Conservation (phyloP, 306 rosid species). For the Fragaria nilgerrensis region DNA sequence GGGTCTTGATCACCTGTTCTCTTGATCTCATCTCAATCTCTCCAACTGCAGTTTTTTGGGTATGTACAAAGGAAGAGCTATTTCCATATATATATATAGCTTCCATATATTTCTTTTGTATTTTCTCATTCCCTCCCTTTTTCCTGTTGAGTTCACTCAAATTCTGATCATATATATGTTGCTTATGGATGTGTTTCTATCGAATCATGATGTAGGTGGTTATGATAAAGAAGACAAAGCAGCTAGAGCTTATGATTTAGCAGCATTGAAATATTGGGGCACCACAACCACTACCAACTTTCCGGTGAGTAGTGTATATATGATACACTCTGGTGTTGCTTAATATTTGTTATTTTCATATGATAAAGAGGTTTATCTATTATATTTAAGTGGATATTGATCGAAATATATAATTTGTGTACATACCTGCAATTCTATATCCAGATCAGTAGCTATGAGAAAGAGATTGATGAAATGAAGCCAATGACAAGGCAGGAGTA, state of each 20-base stretch:
- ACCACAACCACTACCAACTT: slow-evolving; percentile 90
- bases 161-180: not conserved
- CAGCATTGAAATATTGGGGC: slow-evolving; percentile 95
- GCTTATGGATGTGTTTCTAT: not conserved
- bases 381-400: not conserved
- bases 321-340: not conserved
- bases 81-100: not conserved
- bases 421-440: not conserved
- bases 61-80: slow-evolving; percentile 33
- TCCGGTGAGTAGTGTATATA: slow-evolving; percentile 47
- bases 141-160: not conserved
- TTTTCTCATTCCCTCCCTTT: not conserved
- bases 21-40: slow-evolving; percentile 34
- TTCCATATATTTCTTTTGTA: not conserved
- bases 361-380: not conserved
- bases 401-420: not conserved
- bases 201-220: slow-evolving; percentile 50
- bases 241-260: slow-evolving; percentile 90
- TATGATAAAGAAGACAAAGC: slow-evolving; percentile 97
- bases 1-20: slow-evolving; percentile 10
- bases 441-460: slow-evolving; percentile 80
- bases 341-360: not conserved
- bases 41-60: slow-evolving; percentile 70
- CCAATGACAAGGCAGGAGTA: slow-evolving; percentile 95
- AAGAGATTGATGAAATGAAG: slow-evolving; percentile 87